phyloP scores from a whole-genome alignment of 129 eudicot genomes.

The Tagetes erecta region DNA sequence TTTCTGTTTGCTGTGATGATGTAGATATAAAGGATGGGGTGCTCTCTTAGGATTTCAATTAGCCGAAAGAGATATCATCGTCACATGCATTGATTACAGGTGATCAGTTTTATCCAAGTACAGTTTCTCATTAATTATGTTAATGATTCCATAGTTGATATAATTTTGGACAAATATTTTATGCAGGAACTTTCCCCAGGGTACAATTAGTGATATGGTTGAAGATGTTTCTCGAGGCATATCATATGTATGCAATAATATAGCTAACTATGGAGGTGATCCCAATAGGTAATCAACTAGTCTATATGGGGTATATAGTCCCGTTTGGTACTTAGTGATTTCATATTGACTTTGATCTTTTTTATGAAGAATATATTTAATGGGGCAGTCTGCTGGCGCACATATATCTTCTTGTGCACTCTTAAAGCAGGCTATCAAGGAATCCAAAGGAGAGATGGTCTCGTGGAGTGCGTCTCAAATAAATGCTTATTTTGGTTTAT shows the following conservation, averaged over 20 bases:
- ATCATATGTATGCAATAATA: slow-evolving; percentile 69
- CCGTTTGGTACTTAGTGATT: background rate
- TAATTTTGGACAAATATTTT: background rate
- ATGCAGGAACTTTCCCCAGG: slow-evolving; percentile 97
- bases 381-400: slow-evolving; percentile 98
- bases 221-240: slow-evolving; percentile 84
- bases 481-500: slow-evolving; percentile 94
- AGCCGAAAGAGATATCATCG: slow-evolving; percentile 88
- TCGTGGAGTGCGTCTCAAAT: slow-evolving; percentile 92
- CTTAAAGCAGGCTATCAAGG: slow-evolving; percentile 78
- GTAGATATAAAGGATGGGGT: slow-evolving; percentile 98
- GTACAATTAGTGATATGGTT: slow-evolving; percentile 92
- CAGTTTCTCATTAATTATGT: background rate
- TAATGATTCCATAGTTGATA: slow-evolving; percentile 5
- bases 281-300: slow-evolving; percentile 60
- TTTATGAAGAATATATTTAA: slow-evolving; percentile 58
- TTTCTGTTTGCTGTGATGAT: slow-evolving; percentile 20
- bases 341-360: slow-evolving; percentile 17
- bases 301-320: too few species aligned
- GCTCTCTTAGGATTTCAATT: slow-evolving; percentile 85
- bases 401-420: slow-evolving; percentile 89
- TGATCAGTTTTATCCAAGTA: slow-evolving; percentile 28
- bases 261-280: slow-evolving; percentile 75
- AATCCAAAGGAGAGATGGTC: slow-evolving; percentile 56
- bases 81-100: slow-evolving; percentile 95